Base-by-base conservation (phyloP, 192 early-diverging fungal genomes). In the Backusella morwellensis region DNA sequence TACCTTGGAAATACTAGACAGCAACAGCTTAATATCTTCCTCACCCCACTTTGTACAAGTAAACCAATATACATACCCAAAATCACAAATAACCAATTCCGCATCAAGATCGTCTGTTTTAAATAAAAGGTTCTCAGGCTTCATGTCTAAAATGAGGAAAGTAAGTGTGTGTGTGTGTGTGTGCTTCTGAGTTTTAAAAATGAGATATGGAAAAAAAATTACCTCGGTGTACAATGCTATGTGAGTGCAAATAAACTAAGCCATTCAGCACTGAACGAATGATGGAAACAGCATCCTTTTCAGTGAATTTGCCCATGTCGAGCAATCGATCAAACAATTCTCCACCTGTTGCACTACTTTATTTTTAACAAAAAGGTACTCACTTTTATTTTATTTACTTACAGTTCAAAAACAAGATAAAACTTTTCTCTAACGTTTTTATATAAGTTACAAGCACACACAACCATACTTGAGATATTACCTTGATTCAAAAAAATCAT, bases 51-150 rank as follows among this genome's bases (percentile, higher is more conserved):
- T 63, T 75, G 1, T 40, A 67, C 4, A 36, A 23, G 4, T n/a
- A 32, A 41, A 17, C 6, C 12, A 34, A 3, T 35, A 7, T 34
- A 17, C 70, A 35, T 75, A 80, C 73, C 93, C 96, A 88, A 97
- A 97, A 81, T 97, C 96, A 15, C 92, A 92, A 79, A 97, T 89
- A 78, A 95, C 88, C 47, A 97, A 88, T 69, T 92, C 88, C 17
- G 90, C 89, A 69, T 90, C 87, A 9, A 80, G 70, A 1, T 85
- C 82, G 6, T 83, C 70, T 74, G 89, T 87, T 74, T 89, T 87
- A 81, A 94, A 97, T 17, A 97, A 84, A 70, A 97, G 82, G 80
- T 97, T 97, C 75, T 97, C 96, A 0, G 95, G 96, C 86, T 97
- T 93, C 72, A 92, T 83, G 80, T 93, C 90, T 85, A 82, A 35